phyloP scores from a whole-genome alignment of 306 rosid species.

The Fragaria ananassa region DNA sequence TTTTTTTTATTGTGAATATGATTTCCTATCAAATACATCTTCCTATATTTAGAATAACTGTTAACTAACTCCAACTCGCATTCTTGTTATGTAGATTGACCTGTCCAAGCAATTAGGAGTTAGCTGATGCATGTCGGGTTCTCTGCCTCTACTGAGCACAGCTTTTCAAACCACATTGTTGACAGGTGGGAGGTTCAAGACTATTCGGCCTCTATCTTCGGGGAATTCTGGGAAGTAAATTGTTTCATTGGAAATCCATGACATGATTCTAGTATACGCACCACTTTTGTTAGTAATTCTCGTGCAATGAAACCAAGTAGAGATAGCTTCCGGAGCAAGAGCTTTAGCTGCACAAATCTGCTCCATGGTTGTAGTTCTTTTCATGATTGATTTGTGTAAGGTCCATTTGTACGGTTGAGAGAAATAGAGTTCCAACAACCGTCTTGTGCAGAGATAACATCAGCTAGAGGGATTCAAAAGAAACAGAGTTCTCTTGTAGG shows the following conservation, averaged over 20 bases:
- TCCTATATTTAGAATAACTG: neutral
- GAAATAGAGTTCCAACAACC: slow-evolving; percentile 41
- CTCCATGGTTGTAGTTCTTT: slow-evolving; percentile 35
- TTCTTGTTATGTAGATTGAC: slow-evolving; percentile 51
- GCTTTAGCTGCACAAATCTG: slow-evolving; percentile 44
- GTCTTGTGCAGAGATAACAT: slow-evolving; percentile 58
- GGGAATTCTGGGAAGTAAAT: slow-evolving; percentile 28
- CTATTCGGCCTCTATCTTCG: slow-evolving; percentile 35
- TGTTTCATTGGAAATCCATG: slow-evolving; percentile 45
- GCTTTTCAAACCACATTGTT: slow-evolving; percentile 44
- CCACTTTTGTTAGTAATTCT: neutral
- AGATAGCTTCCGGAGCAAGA: slow-evolving; percentile 51
- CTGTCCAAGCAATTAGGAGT: slow-evolving; percentile 56
- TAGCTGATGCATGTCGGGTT: slow-evolving; percentile 64
- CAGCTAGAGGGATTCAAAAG: slow-evolving; percentile 74
- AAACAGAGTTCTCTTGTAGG: slow-evolving; percentile 24
- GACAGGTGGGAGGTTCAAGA: slow-evolving; percentile 25
- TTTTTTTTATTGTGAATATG: neutral
- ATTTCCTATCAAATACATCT: neutral
- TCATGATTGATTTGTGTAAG: neutral
- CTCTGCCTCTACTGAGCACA: slow-evolving; percentile 64
- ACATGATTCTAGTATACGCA: slow-evolving; percentile 24
- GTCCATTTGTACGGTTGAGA: neutral
- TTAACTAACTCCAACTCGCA: slow-evolving; percentile 35
- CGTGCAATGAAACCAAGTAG: slow-evolving; percentile 26